These are phyloP conservation scores for Auricularia sp. DNA, from an alignment of 768 basidiomycete species.

Conservation along the genomic window DNA sequence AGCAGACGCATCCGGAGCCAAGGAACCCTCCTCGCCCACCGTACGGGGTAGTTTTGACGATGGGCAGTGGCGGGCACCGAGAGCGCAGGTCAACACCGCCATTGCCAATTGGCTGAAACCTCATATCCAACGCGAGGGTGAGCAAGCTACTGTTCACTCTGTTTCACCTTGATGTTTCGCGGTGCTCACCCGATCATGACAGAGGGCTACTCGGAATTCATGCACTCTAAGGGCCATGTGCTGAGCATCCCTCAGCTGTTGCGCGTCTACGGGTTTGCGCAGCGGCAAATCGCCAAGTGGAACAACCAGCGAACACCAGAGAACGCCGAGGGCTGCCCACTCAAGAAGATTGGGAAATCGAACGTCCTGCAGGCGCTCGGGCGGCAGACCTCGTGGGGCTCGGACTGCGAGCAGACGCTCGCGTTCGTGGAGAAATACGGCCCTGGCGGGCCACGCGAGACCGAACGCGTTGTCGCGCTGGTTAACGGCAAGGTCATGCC, in stretches of 20 bases:
- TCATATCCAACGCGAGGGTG: slow-evolving; percentile 33
- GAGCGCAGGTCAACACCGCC: slow-evolving; percentile 31
- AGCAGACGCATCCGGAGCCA: not conserved
- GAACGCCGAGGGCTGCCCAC: slow-evolving; percentile 27
- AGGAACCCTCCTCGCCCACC: not conserved
- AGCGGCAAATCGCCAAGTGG: slow-evolving; percentile 38
- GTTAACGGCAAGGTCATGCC: slow-evolving; percentile 36
- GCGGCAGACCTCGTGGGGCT: slow-evolving; percentile 33
- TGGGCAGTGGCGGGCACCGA: slow-evolving; percentile 4
- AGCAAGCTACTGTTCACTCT: not conserved
- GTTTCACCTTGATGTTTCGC: not conserved
- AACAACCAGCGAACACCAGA: slow-evolving; percentile 35
- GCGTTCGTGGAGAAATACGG: slow-evolving; percentile 48
- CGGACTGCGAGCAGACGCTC: slow-evolving; percentile 42
- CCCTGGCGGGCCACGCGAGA: slow-evolving; percentile 39
- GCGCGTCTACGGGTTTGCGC: slow-evolving; percentile 43
- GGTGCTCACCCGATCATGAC: not conserved
- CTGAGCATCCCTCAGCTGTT: slow-evolving; percentile 19
- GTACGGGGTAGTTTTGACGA: not conserved
- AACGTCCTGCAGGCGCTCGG: slow-evolving; percentile 44
- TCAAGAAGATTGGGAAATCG: slow-evolving; percentile 37
- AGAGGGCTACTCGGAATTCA: slow-evolving; percentile 36
- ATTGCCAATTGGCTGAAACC: slow-evolving; percentile 36
- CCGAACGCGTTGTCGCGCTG: slow-evolving; percentile 41
- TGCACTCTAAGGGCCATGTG: slow-evolving; percentile 27